Evolutionary conservation across 2,329 filamentous ascomycete species (phyloP).

Genomic region (Monosporascus cannonballus): DNA sequence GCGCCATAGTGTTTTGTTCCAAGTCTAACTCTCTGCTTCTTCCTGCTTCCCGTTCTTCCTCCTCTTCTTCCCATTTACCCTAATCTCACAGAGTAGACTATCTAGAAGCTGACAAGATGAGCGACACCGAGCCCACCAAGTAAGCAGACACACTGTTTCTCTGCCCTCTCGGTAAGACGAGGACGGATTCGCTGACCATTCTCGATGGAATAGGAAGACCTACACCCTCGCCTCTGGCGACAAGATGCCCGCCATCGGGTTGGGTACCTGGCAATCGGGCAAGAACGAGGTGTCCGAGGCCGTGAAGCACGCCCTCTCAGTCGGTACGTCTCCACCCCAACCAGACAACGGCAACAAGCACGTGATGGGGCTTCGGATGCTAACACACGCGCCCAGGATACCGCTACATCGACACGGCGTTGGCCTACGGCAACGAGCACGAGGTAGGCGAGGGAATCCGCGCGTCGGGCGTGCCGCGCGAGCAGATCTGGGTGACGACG

Average conservation of each 20-base stretch:
- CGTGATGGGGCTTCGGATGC: not conserved
- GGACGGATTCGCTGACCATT: not conserved
- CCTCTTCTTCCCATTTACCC: no score
- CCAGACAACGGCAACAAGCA: no score
- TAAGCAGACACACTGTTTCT: not conserved
- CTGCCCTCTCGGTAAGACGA: not conserved
- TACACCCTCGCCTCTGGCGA: conserved; percentile 70
- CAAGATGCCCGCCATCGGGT: conserved; percentile 70
- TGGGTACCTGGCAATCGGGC: conserved; percentile 77
- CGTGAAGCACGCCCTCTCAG: conserved; percentile 61
- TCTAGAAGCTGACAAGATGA: no score
- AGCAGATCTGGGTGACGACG: conserved; percentile 67
- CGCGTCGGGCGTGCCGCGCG: conserved; percentile 57
- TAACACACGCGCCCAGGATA: conserved; percentile 43
- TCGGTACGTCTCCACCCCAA: not conserved
- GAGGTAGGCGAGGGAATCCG: conserved; percentile 62
- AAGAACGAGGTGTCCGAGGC: conserved; percentile 61
- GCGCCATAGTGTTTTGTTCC: no score
- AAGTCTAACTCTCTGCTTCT: no score
- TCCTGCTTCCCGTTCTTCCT: no score
- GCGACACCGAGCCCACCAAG: not conserved
- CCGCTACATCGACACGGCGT: conserved; percentile 70
- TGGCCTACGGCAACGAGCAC: conserved; percentile 71
- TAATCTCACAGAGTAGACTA: no score
- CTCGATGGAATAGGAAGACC: conserved; percentile 36